Evolutionary conservation across 768 basidiomycete species (phyloP), one percentile per base, ranked within the genome.

Genomic region (Guyanaporus albipodus): DNA sequence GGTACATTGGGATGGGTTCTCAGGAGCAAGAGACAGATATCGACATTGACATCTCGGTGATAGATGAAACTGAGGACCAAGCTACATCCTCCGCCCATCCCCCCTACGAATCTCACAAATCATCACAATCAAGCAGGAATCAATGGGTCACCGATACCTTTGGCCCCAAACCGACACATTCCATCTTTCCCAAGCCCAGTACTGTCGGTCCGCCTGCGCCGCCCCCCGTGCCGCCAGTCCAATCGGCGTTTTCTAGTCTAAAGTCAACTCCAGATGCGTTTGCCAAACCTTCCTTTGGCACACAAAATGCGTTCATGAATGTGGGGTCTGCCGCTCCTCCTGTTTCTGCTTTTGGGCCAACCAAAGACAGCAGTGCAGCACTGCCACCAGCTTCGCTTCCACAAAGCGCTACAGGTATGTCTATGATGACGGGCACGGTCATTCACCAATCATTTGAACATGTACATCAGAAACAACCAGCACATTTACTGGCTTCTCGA

Each of bases 171-270:
- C 65, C 68, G 21, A 51, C 64, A 4, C 48, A 57, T 17, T 58
- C 67, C 4, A 48, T 48, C 3, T 59, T 67, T 17, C 52, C 52
- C 35, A 28, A 44, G 4, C 10, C 51, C 6, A 24, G 43, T 14
- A 14, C 57, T 41, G 31, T 57, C 8, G 40, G 50, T 10, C 36
- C 34, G 27, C 48, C 60, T 15, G 29, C 42, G 17, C 57, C 57
- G 12, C 44, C 63, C 14, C 37, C 53, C 2, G 36, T 56, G 4
- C 37, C 42, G 4, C 36, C 57, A 1, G 12, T 39, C 4, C 43
- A 48, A 36, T 67, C 68, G 3, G 73, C 57, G 9, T 73, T 74
- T 48, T 63, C 70, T 32, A 60, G 60, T 41, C 44, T 73, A 7
- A 55, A 60, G 10, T 54, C 69, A 1, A 51, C 57, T 4, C 62